Evolutionary conservation across 441 rosid genomes (phyloP).

Genomic region (Viola pubescens): DNA sequence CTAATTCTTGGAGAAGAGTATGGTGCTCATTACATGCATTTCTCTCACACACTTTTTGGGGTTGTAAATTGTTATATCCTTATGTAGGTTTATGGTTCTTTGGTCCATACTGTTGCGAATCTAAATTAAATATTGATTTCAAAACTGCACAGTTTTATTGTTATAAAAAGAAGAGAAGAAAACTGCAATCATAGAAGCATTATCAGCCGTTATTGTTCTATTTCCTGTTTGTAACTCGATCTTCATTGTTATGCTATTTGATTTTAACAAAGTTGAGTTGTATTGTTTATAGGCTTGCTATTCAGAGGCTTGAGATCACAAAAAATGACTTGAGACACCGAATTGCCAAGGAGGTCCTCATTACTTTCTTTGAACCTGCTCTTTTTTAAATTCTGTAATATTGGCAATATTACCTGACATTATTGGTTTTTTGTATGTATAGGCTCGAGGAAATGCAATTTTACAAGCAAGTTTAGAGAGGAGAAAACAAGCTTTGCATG

Average conservation of each 20-base stretch:
- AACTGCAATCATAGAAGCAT: not conserved
- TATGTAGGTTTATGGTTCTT: too few species aligned
- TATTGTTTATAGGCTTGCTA: slow-evolving; percentile 67
- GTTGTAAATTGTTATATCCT: too few species aligned
- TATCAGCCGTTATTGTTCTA: not conserved
- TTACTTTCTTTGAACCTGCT: slow-evolving; percentile 15
- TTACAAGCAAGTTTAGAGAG: slow-evolving; percentile 96
- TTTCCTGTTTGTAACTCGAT: slow-evolving; percentile 1
- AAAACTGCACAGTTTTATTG: too few species aligned
- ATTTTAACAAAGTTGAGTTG: slow-evolving; percentile 9
- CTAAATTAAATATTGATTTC: too few species aligned
- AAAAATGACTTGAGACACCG: slow-evolving; percentile 90
- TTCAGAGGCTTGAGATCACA: slow-evolving; percentile 90
- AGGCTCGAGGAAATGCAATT: slow-evolving; percentile 98
- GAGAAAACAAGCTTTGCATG: slow-evolving; percentile 97
- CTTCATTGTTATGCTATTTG: not conserved
- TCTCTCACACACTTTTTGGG: too few species aligned
- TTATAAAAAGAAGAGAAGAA: too few species aligned
- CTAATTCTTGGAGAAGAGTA: too few species aligned
- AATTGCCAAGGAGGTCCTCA: slow-evolving; percentile 89
- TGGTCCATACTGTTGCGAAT: too few species aligned
- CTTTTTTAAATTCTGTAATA: slow-evolving; percentile 12
- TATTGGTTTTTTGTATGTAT: slow-evolving; percentile 20
- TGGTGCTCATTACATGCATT: too few species aligned
- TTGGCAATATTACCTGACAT: slow-evolving; percentile 22